These are phyloP conservation scores for Cyclocybe cylindracea DNA, from an alignment of 768 basidiomycete species.

Conservation along the genomic window DNA sequence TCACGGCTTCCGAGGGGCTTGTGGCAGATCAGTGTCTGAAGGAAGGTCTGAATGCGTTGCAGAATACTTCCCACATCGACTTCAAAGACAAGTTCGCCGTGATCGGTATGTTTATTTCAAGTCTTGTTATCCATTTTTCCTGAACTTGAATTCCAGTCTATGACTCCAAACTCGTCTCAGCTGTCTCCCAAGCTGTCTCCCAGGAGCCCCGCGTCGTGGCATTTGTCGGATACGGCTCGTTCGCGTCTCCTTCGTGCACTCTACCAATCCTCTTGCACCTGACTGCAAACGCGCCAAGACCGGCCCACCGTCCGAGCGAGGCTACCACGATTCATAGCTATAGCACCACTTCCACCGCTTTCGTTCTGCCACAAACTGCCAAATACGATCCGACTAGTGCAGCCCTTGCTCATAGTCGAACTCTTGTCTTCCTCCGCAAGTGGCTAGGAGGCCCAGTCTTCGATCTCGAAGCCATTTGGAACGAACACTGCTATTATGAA, in stretches of 20 bases:
- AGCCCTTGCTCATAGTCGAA: constrained; percentile 45
- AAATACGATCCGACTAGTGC: constrained; percentile 44
- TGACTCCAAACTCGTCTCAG: constrained; percentile 27
- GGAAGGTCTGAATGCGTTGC: constrained; percentile 34
- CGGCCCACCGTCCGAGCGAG: constrained; percentile 16
- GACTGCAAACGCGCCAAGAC: constrained; percentile 23
- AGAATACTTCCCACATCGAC: constrained; percentile 37
- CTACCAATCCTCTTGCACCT: constrained; percentile 41
- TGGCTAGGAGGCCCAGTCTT: constrained; percentile 51
- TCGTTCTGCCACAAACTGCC: constrained; percentile 42
- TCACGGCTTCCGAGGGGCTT: constrained; percentile 24
- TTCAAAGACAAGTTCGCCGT: constrained; percentile 45
- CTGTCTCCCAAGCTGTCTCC: constrained; percentile 26
- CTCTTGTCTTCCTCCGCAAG: constrained; percentile 46
- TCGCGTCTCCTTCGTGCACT: constrained; percentile 16
- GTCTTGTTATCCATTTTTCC: not conserved
- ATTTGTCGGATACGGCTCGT: constrained; percentile 37
- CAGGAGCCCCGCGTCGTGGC: constrained; percentile 35
- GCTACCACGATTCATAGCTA: constrained; percentile 29
- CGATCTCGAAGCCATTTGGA: constrained; percentile 62
- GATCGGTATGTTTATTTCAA: constrained; percentile 31
- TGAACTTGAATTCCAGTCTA: constrained; percentile 25
- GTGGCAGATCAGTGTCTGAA: constrained; percentile 29
- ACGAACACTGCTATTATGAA: constrained; percentile 57
- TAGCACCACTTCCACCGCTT: constrained; percentile 33